Evolutionary conservation across 768 basidiomycete genomes (phyloP).

Genomic region (Rhizopogon rudus): DNA sequence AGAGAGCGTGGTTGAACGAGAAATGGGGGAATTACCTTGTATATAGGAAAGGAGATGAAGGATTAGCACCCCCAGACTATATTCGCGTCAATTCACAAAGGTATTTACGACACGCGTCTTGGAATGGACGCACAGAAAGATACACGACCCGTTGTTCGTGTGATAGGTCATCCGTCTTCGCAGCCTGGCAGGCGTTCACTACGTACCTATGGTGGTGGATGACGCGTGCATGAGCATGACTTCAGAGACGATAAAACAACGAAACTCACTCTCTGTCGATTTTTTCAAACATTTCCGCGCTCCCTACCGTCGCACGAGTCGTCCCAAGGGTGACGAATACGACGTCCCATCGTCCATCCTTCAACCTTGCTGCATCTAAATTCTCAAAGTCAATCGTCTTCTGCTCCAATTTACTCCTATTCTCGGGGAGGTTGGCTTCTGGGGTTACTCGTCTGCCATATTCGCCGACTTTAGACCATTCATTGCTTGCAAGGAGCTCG

Average conservation of each 20-base stretch:
- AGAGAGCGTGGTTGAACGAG: too few relatives aligned
- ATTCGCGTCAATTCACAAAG: not conserved
- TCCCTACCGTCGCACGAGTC: slow-evolving; percentile 53
- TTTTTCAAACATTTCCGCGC: slow-evolving; percentile 63
- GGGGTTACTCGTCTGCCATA: slow-evolving; percentile 63
- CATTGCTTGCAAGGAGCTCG: slow-evolving; percentile 52
- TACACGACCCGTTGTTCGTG: slow-evolving; percentile 63
- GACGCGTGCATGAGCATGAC: not conserved
- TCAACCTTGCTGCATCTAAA: slow-evolving; percentile 44
- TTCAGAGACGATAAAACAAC: not conserved
- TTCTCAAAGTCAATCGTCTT: slow-evolving; percentile 68
- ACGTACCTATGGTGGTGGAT: slow-evolving; percentile 48
- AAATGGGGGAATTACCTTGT: slow-evolving; percentile 25
- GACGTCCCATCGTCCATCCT: slow-evolving; percentile 63
- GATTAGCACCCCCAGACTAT: slow-evolving; percentile 45
- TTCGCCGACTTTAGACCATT: slow-evolving; percentile 59
- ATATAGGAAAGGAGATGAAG: slow-evolving; percentile 50
- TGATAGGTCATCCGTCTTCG: slow-evolving; percentile 41
- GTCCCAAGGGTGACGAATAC: slow-evolving; percentile 77
- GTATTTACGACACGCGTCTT: not conserved
- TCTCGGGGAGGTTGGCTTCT: slow-evolving; percentile 28
- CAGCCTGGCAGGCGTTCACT: slow-evolving; percentile 65
- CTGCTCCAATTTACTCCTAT: slow-evolving; percentile 60
- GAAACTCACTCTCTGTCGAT: slow-evolving; percentile 67
- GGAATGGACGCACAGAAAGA: slow-evolving; percentile 47